These are phyloP conservation scores for Spongospora subterranea DNA, from an alignment of 208 protist species.

Conservation along the genomic window DNA sequence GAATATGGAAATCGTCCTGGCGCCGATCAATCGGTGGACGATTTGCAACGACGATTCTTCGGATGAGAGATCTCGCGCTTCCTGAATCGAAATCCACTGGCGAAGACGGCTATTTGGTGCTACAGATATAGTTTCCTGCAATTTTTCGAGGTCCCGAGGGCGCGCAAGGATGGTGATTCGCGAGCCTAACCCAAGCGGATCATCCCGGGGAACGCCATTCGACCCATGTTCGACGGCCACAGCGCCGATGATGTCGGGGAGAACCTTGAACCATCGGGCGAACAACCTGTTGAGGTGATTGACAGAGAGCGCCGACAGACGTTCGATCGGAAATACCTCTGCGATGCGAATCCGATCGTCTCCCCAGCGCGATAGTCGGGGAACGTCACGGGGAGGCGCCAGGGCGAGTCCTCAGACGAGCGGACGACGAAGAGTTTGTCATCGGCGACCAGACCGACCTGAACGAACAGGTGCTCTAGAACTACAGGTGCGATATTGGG, in stretches of 20 bases:
- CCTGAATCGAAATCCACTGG: neutral
- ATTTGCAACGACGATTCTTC: neutral
- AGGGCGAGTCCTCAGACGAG: neutral
- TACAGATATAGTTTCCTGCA: neutral
- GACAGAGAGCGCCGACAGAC: neutral
- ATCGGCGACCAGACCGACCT: constrained; percentile 13
- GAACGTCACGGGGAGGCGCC: constrained; percentile 28
- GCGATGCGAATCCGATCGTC: neutral
- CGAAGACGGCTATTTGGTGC: no score
- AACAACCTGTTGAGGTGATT: neutral
- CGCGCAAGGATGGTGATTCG: constrained; percentile 24
- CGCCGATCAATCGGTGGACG: constrained; percentile 2
- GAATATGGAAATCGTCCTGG: neutral
- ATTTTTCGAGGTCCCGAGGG: neutral
- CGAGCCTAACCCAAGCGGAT: neutral
- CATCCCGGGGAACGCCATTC: neutral
- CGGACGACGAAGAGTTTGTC: constrained; percentile 1
- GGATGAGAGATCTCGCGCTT: neutral
- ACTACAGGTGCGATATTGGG: constrained; percentile 16
- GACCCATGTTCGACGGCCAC: neutral
- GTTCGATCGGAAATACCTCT: neutral
- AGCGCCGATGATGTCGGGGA: constrained; percentile 17
- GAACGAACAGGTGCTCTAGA: neutral
- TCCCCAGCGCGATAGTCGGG: constrained; percentile 28
- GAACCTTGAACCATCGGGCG: neutral